Evolutionary conservation across 345 rosid genomes (phyloP).

Genomic region (sweet orange (Citrus sinensis)): DVS_A1.0 CM039163.1:27086501-27087000

Average conservation of each 20-base stretch:
- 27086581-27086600: background rate
- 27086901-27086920: background rate
- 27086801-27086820: conserved; percentile 72
- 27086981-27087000: conserved; percentile 51
- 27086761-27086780: conserved; percentile 59
- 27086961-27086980: conserved; percentile 70
- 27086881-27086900: background rate
- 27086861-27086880: conserved; percentile 29
- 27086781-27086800: conserved; percentile 70
- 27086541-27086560: background rate
- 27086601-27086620: background rate
- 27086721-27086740: conserved; percentile 15
- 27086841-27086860: conserved; percentile 71
- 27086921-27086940: background rate
- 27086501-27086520: background rate
- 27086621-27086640: background rate
- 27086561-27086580: background rate
- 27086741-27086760: conserved; percentile 57
- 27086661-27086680: background rate
- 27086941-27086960: conserved; percentile 54
- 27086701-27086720: background rate
- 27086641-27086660: background rate
- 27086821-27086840: conserved; percentile 80
- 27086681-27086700: background rate
- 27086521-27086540: background rate